Base-by-base conservation (phyloP, 768 basidiomycete species). In the Tylopilus intermedius region DNA sequence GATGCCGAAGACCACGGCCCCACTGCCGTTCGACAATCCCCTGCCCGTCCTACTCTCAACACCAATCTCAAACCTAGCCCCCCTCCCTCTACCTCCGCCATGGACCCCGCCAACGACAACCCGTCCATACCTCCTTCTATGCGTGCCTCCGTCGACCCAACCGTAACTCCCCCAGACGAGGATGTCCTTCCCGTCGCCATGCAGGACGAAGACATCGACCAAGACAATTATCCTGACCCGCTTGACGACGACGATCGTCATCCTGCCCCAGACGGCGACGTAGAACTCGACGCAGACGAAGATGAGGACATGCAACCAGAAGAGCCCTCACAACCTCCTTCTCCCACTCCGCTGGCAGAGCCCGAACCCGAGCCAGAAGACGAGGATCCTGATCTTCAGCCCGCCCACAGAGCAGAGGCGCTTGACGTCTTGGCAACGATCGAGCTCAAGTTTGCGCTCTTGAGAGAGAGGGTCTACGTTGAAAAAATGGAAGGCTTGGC, bases 401-500 rank as follows among this genome's bases (percentile, higher is more conserved):
- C 86, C 42, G 86, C 86, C 1, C 88, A 90, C 66, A 79, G 90
- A 21, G 85, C 84, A 4, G 93, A 95, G 62, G 93, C 93, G 0
- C 78, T 98, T 52, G 92, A 94, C 53, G 86, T 87, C 0, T 74
- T 97, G 7, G 87, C 94, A 3, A 79, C 76, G 42, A 94, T 99
- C 60, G 95, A 99, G 65, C 82, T 97, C 70, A 91, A 90, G 63
- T 96, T 94, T 68, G 94, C 94, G 0, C 71, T 88, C 30, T 69
- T 97, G 51, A 73, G 95, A 44, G 94, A 97, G 66, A 76, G 83
- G 46, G 76, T 97, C 14, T 97, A 94, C 67, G 77, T 97, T 18
- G 95, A 98, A 72, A 89, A 94, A 67, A 93, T 97, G 91, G 89
- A 93, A 38, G 83, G 81, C 4, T 73, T 95, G 8, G 86, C 89